Evolutionary conservation across 192 early-diverging fungal species (phyloP).

Genomic region (Podochytrium sp.): DNA sequence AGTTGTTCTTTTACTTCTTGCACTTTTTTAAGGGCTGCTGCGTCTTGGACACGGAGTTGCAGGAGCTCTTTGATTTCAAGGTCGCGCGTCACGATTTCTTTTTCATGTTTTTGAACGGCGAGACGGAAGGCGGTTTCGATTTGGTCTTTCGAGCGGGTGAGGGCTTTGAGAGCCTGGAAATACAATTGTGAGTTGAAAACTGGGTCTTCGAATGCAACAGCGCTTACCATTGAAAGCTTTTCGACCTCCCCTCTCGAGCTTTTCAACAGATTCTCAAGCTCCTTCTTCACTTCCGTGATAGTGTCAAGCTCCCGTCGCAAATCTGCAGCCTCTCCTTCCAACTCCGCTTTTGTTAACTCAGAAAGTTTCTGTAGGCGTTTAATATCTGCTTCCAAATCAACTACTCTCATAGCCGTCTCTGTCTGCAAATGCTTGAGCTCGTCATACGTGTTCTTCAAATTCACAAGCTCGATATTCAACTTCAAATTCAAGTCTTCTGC

Average conservation of each 20-base stretch:
- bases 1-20: slow-evolving; percentile 61
- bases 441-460: slow-evolving; percentile 19
- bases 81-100: slow-evolving; percentile 46
- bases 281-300: slow-evolving; percentile 36
- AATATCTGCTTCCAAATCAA: slow-evolving; percentile 42
- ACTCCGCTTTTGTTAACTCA: slow-evolving; percentile 40
- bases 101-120: slow-evolving; percentile 47
- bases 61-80: slow-evolving; percentile 46
- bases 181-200: neutral
- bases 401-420: slow-evolving; percentile 24
- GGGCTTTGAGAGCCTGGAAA: slow-evolving; percentile 35
- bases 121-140: slow-evolving; percentile 41
- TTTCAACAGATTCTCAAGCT: slow-evolving; percentile 41
- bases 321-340: slow-evolving; percentile 35
- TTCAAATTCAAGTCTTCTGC: slow-evolving; percentile 43
- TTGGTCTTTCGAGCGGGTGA: slow-evolving; percentile 48
- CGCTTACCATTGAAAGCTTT: slow-evolving; percentile 36
- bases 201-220: neutral
- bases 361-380: slow-evolving; percentile 18
- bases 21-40: slow-evolving; percentile 38
- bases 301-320: slow-evolving; percentile 34
- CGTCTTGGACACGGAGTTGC: slow-evolving; percentile 43
- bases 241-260: slow-evolving; percentile 47
- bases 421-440: slow-evolving; percentile 39
- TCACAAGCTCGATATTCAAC: slow-evolving; percentile 43